Conservation (phyloP, 2,329 filamentous ascomycete genomes). For the Periconia macrospinosa region DNA sequence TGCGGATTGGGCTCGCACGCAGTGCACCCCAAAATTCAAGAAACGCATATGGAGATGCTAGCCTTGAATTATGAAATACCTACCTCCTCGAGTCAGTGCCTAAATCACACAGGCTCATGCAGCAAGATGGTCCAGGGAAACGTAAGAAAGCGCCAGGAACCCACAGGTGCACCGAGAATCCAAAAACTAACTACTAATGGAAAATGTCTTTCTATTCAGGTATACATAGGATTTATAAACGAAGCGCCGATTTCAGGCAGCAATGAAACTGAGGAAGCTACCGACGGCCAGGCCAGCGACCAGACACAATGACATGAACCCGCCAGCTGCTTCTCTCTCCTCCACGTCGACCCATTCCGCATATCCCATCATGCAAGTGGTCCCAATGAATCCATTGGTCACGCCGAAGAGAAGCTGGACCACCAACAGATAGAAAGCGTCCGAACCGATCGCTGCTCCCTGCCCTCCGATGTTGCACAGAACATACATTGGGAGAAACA, state of each 20-base stretch:
- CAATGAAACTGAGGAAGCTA: slow-evolving; percentile 86
- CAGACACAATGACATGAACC: slow-evolving; percentile 92
- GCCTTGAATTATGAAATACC: no score
- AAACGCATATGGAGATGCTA: no score
- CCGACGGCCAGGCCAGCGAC: slow-evolving; percentile 80
- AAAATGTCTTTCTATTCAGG: no score
- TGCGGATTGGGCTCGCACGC: no score
- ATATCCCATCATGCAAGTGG: slow-evolving; percentile 89
- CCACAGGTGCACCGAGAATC: no score
- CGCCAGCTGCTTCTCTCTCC: slow-evolving; percentile 85
- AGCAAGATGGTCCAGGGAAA: no score
- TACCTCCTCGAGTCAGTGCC: no score
- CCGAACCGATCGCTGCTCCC: slow-evolving; percentile 70
- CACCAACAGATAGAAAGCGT: slow-evolving; percentile 82
- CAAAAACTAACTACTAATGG: no score
- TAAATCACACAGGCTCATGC: no score
- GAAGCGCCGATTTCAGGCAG: slow-evolving; percentile 42
- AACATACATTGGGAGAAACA: slow-evolving; percentile 81
- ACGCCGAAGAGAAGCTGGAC: slow-evolving; percentile 84
- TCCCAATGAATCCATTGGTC: slow-evolving; percentile 84
- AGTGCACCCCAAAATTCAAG: no score
- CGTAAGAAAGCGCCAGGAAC: no score
- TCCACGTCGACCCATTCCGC: slow-evolving; percentile 77
- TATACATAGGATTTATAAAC: no score
- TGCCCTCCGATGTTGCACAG: slow-evolving; percentile 84